Percentiles rank a stretch among this genome's conserved stretches.
These are phyloP conservation scores for Gypsophila paniculata DNA, from an alignment of 179 eudicot species.

Conservation along the genomic window DNA sequence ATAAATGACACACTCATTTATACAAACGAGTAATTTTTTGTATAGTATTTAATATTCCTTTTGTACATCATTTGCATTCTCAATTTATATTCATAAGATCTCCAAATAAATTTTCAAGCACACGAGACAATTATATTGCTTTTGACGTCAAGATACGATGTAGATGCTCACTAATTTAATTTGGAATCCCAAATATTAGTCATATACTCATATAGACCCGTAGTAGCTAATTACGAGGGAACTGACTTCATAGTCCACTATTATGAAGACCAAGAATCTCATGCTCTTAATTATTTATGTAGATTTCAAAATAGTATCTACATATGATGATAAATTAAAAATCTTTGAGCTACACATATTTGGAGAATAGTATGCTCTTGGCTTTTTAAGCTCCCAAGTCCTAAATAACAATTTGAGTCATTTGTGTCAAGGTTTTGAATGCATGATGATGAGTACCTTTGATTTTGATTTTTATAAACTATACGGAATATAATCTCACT, in stretches of 20 bases:
- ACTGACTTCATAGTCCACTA: constrained; percentile 12
- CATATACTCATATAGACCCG: neutral
- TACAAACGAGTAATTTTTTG: too few species aligned
- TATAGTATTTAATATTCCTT: too few species aligned
- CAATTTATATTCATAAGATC: too few species aligned
- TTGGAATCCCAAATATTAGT: neutral
- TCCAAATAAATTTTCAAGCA: neutral
- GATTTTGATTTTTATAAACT: neutral
- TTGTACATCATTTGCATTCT: too few species aligned
- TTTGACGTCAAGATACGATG: neutral
- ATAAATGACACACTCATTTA: too few species aligned
- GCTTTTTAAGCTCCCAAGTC: neutral
- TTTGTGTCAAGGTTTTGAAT: neutral
- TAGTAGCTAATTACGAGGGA: constrained; percentile 4
- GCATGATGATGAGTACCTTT: neutral
- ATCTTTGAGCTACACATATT: neutral
- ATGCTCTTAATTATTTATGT: neutral
- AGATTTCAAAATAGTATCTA: neutral
- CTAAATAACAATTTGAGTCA: neutral
- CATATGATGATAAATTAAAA: neutral
- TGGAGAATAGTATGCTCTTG: neutral
- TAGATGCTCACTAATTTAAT: neutral
- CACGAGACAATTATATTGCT: neutral
- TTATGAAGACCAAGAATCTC: constrained; percentile 11
- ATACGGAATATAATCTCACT: too few species aligned